Base-by-base conservation (phyloP, 371 early-diverging fungal genomes). In the Zopfochytrium polystomum region DNA sequence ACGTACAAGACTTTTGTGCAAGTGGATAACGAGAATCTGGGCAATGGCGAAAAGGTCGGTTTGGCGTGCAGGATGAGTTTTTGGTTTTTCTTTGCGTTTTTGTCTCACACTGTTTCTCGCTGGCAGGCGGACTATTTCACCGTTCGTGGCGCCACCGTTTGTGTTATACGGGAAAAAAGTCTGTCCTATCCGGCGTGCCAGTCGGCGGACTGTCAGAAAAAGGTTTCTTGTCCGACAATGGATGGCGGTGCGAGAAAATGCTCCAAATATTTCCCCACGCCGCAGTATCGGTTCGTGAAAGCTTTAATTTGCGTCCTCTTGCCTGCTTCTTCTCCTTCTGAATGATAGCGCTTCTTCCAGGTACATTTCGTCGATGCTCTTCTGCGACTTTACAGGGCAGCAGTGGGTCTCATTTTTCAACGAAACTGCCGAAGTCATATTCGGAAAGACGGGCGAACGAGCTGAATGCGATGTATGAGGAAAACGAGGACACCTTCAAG, bases 171-270 rank as follows among this genome's bases (percentile, higher is more conserved):
- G 46, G 89, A 89, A 20, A 31, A 18, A 30, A 86, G 71, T 58
- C 46, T 82, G 34, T 79, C 78, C 53, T 98, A 96, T 73, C 88
- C 97, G 31, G 87, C 89, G 2, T 98, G 96, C 75, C 91, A 90
- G n/a, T 67, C 72, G 3, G 75, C 75, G 0, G 82, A 76, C 20
- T 97, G 98, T 72, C 88, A 82, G 65, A 97, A 96, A 76, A 98
- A 97, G 83, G 83, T 92, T 38, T n/a, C n/a, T n/a, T n/a, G n/a
- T n/a, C 73, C 75, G 18, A 76, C 84, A 43, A 84, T 85, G 25
- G 74, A 65, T 20, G 58, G 62, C 49, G 71, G 69, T 34, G 97
- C 93, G 95, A 72, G 91, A 44, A 94, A 92, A 67, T 97, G 98
- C 72, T 77, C 86, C 62, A 78, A 78, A 55, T 62, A 72, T 1